Conservation (phyloP, 305 asterid species). For the Plantago lanceolata region DNA sequence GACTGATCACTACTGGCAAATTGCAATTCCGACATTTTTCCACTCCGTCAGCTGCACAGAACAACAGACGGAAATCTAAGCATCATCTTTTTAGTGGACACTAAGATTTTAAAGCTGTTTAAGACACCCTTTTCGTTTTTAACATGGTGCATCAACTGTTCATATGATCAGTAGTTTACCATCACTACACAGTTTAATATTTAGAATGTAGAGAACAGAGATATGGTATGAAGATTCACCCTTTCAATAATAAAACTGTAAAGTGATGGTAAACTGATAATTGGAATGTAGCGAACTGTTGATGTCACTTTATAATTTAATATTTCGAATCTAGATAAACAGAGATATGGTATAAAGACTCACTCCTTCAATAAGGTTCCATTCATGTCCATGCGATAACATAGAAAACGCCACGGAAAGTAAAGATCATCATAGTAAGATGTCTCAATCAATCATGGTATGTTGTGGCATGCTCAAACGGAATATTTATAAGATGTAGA, state of each 20-base stretch:
- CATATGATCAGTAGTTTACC: not conserved
- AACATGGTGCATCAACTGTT: not conserved
- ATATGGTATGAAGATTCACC: too few relatives aligned
- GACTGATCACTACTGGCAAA: slow-evolving; percentile 76
- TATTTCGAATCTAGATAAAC: not conserved
- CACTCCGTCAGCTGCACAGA: slow-evolving; percentile 49
- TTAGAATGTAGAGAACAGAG: too few relatives aligned
- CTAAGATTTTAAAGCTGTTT: not conserved
- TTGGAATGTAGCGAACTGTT: too few relatives aligned
- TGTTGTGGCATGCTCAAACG: slow-evolving; percentile 83
- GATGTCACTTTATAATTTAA: not conserved
- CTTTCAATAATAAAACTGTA: too few relatives aligned
- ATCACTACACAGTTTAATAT: too few relatives aligned
- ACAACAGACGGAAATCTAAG: slow-evolving; percentile 3
- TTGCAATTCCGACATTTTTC: slow-evolving; percentile 49
- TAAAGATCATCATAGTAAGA: slow-evolving; percentile 67
- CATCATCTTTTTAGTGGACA: not conserved
- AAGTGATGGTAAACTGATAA: too few relatives aligned
- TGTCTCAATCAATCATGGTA: slow-evolving; percentile 94
- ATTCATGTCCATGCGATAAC: slow-evolving; percentile 51
- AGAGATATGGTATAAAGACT: slow-evolving; percentile 21
- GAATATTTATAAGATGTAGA: slow-evolving; percentile 69
- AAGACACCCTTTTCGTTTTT: not conserved
- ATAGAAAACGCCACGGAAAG: slow-evolving; percentile 67
- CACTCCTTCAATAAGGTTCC: slow-evolving; percentile 50